Evolutionary conservation across 495 filamentous ascomycete species (phyloP).

Genomic region (Hypoxylon subgilvum): DNA sequence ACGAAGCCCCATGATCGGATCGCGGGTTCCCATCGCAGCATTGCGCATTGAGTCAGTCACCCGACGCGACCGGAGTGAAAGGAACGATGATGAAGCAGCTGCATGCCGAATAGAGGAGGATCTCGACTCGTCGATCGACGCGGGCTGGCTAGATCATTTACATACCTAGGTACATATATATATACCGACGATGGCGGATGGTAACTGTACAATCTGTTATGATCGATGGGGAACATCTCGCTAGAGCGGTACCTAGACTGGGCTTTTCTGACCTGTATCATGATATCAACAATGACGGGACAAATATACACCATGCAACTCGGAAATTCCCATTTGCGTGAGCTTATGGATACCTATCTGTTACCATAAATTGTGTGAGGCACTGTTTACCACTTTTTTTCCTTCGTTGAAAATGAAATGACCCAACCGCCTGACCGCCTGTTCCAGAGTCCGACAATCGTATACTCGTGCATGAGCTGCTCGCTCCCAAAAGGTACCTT

Average conservation of each 20-base stretch:
- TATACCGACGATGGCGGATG: constrained; percentile 14
- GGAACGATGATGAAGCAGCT: neutral
- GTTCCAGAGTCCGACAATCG: neutral
- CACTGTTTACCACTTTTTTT: constrained; percentile 9
- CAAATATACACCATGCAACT: constrained; percentile 21
- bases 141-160: constrained; percentile 3
- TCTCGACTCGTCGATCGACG: neutral
- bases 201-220: constrained; percentile 24
- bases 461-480: neutral
- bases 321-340: constrained; percentile 26
- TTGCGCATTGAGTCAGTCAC: neutral
- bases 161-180: too few species aligned
- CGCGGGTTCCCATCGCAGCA: constrained; percentile 1
- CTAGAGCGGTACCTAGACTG: constrained; percentile 36
- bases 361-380: constrained; percentile 16
- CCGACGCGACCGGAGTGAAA: constrained; percentile 5
- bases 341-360: constrained; percentile 32
- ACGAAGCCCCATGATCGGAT: neutral
- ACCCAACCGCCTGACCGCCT: neutral
- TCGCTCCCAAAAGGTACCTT: constrained; percentile 3
- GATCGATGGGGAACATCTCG: constrained; percentile 25
- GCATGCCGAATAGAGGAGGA: constrained; percentile 22
- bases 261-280: constrained; percentile 29
- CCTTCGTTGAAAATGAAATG: constrained; percentile 10
- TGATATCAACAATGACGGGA: constrained; percentile 24